Percentiles rank a stretch among this genome's conserved stretches.
Evolutionary conservation across 306 rosid species (phyloP).

Genomic region (Vigna angularis): DNA sequence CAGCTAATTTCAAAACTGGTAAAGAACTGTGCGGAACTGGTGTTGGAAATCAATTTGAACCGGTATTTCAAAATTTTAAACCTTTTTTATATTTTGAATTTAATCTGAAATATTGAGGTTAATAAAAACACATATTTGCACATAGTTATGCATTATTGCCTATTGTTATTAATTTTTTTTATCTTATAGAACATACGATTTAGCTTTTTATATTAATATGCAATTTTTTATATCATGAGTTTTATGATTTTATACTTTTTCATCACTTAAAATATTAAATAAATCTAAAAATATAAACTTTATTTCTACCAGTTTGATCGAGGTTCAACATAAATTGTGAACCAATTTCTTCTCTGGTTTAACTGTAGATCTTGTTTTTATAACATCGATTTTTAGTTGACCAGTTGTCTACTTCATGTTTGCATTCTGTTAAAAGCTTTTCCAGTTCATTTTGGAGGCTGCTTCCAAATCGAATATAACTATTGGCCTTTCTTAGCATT

Average conservation of each 20-base stretch:
- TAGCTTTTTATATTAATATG: no score
- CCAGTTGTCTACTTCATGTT: background rate
- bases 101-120: background rate
- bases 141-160: background rate
- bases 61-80: background rate
- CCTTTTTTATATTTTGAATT: background rate
- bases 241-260: no score
- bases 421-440: background rate
- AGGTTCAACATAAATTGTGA: background rate
- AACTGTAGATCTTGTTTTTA: no score
- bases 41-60: background rate
- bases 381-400: background rate
- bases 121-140: no score
- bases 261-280: background rate
- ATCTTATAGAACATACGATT: background rate
- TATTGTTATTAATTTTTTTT: no score
- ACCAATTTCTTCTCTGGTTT: background rate
- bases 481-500: conserved; percentile 4
- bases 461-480: conserved; percentile 25
- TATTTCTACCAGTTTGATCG: background rate
- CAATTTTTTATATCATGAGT: background rate
- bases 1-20: background rate
- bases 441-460: conserved; percentile 2
- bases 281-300: no score
- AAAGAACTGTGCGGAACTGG: background rate